Conservation (phyloP, 2,329 filamentous ascomycete species). For the Xylariaceae sp. region DNA sequence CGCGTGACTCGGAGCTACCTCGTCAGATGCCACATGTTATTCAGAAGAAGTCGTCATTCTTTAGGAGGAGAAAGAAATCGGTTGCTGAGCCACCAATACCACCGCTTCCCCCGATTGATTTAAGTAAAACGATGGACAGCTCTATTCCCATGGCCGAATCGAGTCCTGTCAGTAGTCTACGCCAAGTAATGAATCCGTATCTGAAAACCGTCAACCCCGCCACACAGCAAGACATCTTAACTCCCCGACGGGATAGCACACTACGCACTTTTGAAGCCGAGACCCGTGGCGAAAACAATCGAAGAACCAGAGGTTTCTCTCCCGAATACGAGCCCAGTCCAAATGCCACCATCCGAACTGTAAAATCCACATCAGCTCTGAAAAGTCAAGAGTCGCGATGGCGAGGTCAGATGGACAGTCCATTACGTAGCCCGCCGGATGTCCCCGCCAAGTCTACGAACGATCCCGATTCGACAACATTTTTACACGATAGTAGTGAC, state of each 20-base stretch:
- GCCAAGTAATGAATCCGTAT: slow-evolving; percentile 88
- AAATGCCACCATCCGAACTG: slow-evolving; percentile 73
- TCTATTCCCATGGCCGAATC: slow-evolving; percentile 48
- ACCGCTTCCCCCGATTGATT: slow-evolving; percentile 45
- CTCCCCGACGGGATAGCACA: slow-evolving; percentile 35
- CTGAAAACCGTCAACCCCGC: slow-evolving; percentile 48
- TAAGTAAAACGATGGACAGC: slow-evolving; percentile 34
- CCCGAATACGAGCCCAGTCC: slow-evolving; percentile 77
- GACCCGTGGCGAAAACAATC: slow-evolving; percentile 40
- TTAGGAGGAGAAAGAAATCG: slow-evolving; percentile 91
- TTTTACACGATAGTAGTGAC: slow-evolving; percentile 61
- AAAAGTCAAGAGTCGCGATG: slow-evolving; percentile 38
- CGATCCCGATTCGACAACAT: slow-evolving; percentile 50
- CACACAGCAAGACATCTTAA: slow-evolving; percentile 26
- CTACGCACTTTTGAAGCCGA: slow-evolving; percentile 34
- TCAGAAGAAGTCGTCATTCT: slow-evolving; percentile 96
- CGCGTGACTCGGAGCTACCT: slow-evolving; percentile 57
- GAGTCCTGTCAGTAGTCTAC: slow-evolving; percentile 80
- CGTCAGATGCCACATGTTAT: slow-evolving; percentile 56
- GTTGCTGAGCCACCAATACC: slow-evolving; percentile 72
- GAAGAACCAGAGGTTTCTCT: slow-evolving; percentile 68
- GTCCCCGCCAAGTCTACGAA: slow-evolving; percentile 34
- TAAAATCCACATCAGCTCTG: slow-evolving; percentile 55
- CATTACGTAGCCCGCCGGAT: slow-evolving; percentile 35
- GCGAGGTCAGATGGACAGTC: slow-evolving; percentile 35